Evolutionary conservation across 1,284 basidiomycete genomes (phyloP).

Genomic region (Austroboletus novae-zelandiae): DNA sequence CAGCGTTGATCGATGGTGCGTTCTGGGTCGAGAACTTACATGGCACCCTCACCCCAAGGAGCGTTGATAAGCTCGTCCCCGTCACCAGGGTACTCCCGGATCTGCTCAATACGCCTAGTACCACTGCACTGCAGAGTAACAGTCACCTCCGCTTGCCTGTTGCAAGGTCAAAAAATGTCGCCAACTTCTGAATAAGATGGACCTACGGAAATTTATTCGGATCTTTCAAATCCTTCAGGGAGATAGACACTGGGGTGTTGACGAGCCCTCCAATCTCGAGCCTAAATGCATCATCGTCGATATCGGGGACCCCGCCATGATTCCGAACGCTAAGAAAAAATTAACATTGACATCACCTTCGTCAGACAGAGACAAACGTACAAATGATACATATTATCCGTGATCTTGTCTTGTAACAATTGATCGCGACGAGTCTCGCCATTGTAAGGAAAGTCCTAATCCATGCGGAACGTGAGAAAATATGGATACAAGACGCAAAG

Average conservation of each 20-base stretch:
- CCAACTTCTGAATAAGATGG: background rate
- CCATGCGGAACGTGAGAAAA: background rate
- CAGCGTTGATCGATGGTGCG: background rate
- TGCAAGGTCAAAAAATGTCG: background rate
- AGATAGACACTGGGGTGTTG: constrained; percentile 8
- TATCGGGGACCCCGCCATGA: constrained; percentile 16
- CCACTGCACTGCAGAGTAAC: constrained; percentile 56
- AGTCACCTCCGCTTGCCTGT: constrained; percentile 47
- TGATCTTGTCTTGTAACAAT: constrained; percentile 13
- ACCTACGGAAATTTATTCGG: constrained; percentile 16
- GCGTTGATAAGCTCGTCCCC: constrained; percentile 57
- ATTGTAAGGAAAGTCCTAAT: constrained; percentile 16
- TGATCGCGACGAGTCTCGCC: constrained; percentile 18
- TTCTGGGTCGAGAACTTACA: constrained; percentile 32
- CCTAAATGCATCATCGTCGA: constrained; percentile 13
- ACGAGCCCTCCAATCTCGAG: constrained; percentile 17
- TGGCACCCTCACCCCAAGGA: constrained; percentile 57
- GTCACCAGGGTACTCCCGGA: constrained; percentile 53
- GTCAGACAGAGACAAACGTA: background rate
- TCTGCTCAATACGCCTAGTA: constrained; percentile 54
- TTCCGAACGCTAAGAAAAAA: constrained; percentile 9
- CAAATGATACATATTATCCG: constrained; percentile 19
- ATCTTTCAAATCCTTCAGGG: constrained; percentile 17
- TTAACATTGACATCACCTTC: background rate
- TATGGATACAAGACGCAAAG: no score